A percentile compares a stretch with the other conserved stretches of the same genome.
phyloP scores from a whole-genome alignment of 768 basidiomycete species.

The Paxillus rubicundulus region DNA sequence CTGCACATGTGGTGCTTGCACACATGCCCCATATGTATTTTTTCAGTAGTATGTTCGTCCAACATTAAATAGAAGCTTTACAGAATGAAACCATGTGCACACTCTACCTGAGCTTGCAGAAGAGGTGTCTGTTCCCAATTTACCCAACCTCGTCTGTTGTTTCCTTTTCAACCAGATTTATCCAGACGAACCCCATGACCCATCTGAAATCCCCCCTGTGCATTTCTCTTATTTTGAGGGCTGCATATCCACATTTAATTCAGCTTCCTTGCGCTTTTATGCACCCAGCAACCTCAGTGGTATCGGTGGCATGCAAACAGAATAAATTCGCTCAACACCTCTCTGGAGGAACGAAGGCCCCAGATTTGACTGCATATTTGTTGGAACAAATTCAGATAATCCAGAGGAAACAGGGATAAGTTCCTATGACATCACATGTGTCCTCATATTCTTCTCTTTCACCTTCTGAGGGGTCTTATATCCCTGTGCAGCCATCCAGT shows the following conservation, averaged over 20 bases:
- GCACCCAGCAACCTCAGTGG: conserved; percentile 33
- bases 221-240: not conserved
- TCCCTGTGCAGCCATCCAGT: no score
- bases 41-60: no score
- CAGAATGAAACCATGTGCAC: not conserved
- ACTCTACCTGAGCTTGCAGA: no score
- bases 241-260: conserved; percentile 16
- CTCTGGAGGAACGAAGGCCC: no score
- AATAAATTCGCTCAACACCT: conserved; percentile 17
- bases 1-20: no score
- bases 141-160: not conserved
- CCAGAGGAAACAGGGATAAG: conserved; percentile 12
- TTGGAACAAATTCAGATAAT: no score
- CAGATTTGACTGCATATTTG: conserved; percentile 21
- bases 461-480: not conserved
- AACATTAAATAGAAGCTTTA: not conserved
- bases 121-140: no score
- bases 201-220: conserved; percentile 7
- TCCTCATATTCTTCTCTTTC: conserved; percentile 23
- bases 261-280: conserved; percentile 21
- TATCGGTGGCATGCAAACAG: no score
- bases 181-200: no score
- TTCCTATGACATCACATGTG: conserved; percentile 16
- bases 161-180: conserved; percentile 1
- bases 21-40: no score